Evolutionary conservation across 2,329 filamentous ascomycete genomes (phyloP).

Genomic region (Fusarium sp.): DNA sequence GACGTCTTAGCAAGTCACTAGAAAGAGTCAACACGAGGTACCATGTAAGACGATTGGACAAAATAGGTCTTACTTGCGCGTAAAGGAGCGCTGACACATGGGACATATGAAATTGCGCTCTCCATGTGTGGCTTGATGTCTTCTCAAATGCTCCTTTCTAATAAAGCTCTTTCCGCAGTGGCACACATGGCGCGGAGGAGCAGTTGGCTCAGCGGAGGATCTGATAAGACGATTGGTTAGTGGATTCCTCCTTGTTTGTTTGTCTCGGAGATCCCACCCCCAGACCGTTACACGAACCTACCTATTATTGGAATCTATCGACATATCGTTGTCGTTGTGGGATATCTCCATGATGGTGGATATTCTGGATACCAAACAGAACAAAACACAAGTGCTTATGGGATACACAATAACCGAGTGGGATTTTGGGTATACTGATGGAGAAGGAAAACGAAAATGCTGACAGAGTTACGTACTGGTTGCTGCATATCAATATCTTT

Average conservation of each 20-base stretch:
- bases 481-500: conserved; percentile 17
- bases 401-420: conserved; percentile 24
- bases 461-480: conserved; percentile 14
- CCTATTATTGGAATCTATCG: neutral
- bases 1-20: conserved; percentile 56
- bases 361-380: conserved; percentile 4
- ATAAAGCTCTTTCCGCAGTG: conserved; percentile 57
- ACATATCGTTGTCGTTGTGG: conserved; percentile 32
- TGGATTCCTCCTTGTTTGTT: neutral
- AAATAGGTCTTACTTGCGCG: conserved; percentile 50
- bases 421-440: conserved; percentile 18
- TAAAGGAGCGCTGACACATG: conserved; percentile 56
- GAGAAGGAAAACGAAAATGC: neutral
- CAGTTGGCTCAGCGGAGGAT: conserved; percentile 26
- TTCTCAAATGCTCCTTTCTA: conserved; percentile 56
- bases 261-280: conserved; percentile 32
- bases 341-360: conserved; percentile 39
- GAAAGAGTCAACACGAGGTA: neutral
- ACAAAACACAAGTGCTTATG: neutral
- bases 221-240: conserved; percentile 23
- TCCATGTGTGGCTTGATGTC: conserved; percentile 56
- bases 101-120: conserved; percentile 52
- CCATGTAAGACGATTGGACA: neutral
- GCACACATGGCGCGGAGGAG: conserved; percentile 49
- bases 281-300: neutral